Base-by-base conservation (phyloP, 208 protist species). In the Wallacemonas rigidus region DNA sequence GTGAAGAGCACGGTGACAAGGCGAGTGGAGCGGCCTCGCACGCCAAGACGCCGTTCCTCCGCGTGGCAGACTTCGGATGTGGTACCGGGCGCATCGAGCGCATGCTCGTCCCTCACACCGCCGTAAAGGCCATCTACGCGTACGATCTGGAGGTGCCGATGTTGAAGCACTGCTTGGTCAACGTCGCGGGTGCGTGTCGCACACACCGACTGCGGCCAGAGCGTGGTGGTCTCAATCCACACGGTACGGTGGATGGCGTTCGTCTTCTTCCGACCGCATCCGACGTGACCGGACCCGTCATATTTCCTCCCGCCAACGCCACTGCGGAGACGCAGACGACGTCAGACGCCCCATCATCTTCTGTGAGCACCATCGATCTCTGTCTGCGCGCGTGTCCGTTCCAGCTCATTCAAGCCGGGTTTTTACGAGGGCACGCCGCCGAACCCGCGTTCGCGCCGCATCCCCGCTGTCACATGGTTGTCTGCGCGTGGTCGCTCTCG, bases 401-500 rank as follows among this genome's bases (percentile, higher is more conserved):
- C 60, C 64, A 75, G 17, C 71, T 76, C 4, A 64, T 92, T 40
- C 84, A 81, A 50, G n/a, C 51, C 0, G 81, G 79, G 9, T 82
- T 90, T 67, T 74, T 91, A 53, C 41, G 62, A 36, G 41, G 17
- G 56, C 56, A 43, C 56, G 35, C 6, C 14, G 12, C 45, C 1
- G 12, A 12, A 50, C 71, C 75, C 40, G 17, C 44, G 1, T 54
- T 12, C 9, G 77, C 82, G 38, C 48, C 35, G 15, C 88, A 92
- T 64, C 79, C 74, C 1, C 45, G 48, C 7, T 91, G 80, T 58
- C 72, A 86, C 40, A 51, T 94, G 17, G 70, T 91, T 3, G 87
- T 93, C 0, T 93, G 86, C 57, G 91, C 91, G 55, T 95, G 91
- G 89, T 86, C 91, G n/a, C 77, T 95, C 26, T 93, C 88, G 41